Percentiles rank a stretch among this genome's conserved stretches.
phyloP scores from a whole-genome alignment of 1,139 yeast species.

The Magnusiomyces starmeri region DNA sequence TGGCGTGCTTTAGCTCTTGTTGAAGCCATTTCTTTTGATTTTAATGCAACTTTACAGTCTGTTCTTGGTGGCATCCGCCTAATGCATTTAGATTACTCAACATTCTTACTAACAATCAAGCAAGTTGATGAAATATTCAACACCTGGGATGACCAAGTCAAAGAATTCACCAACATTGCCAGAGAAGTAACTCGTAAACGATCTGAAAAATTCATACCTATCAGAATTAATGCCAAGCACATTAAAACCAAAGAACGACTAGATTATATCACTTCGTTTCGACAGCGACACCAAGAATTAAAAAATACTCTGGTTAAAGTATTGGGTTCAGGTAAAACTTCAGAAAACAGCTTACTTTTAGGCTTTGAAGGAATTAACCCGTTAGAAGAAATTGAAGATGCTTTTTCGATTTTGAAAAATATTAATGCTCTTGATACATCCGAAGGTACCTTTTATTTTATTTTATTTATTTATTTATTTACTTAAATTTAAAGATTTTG shows the following conservation, averaged over 20 bases:
- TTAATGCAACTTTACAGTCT: slow-evolving; percentile 33
- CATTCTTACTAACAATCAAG: slow-evolving; percentile 31
- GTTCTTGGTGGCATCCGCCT: slow-evolving; percentile 28
- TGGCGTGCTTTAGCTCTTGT: slow-evolving; percentile 55
- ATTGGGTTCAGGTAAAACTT: slow-evolving; percentile 24
- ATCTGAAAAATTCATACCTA: slow-evolving; percentile 62
- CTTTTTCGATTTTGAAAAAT: slow-evolving; percentile 37
- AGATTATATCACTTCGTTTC: slow-evolving; percentile 40
- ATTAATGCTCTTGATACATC: slow-evolving; percentile 39
- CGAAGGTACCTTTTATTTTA: slow-evolving; percentile 26
- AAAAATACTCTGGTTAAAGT: slow-evolving; percentile 36
- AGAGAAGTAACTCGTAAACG: slow-evolving; percentile 73
- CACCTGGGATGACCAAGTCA: slow-evolving; percentile 46
- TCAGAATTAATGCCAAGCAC: slow-evolving; percentile 49
- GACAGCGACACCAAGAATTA: slow-evolving; percentile 51
- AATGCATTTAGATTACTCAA: slow-evolving; percentile 34
- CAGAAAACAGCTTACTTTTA: slow-evolving; percentile 20
- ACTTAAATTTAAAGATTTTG: slow-evolving; percentile 9
- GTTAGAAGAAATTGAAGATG: slow-evolving; percentile 36
- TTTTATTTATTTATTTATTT: too few relatives aligned
- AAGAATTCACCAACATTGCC: slow-evolving; percentile 51
- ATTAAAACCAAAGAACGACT: slow-evolving; percentile 43
- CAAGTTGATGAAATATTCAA: slow-evolving; percentile 33
- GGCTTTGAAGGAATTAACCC: slow-evolving; percentile 29
- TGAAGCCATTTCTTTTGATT: slow-evolving; percentile 51